phyloP scores from a whole-genome alignment of 1,139 yeast genomes.

The Kurtzmaniella quercitrusa region DNA sequence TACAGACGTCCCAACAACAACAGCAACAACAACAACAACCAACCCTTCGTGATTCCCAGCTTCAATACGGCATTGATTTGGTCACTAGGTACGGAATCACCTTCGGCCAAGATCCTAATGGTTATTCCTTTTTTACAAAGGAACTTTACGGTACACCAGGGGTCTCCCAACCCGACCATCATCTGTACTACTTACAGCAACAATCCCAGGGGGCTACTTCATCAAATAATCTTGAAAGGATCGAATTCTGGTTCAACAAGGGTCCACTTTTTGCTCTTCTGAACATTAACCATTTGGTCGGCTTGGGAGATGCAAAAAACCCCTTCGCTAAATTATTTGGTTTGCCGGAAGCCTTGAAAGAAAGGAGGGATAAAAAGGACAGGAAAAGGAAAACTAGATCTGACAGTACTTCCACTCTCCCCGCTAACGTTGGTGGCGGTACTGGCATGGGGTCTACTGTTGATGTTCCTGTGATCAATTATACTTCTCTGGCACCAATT shows the following conservation, averaged over 20 bases:
- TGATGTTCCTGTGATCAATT: conserved; percentile 24
- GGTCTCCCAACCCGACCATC: conserved; percentile 23
- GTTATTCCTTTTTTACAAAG: conserved; percentile 59
- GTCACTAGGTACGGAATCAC: conserved; percentile 68
- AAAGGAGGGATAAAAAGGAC: conserved; percentile 68
- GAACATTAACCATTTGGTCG: conserved; percentile 67
- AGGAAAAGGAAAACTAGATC: conserved; percentile 49
- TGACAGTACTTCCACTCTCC: conserved; percentile 11
- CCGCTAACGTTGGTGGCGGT: conserved; percentile 18
- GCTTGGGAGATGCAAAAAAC: conserved; percentile 70
- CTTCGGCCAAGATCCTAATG: conserved; percentile 64
- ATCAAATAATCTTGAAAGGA: conserved; percentile 46
- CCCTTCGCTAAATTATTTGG: conserved; percentile 73
- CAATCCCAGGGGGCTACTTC: conserved; percentile 8
- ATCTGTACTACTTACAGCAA: conserved; percentile 30
- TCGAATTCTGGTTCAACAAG: conserved; percentile 72
- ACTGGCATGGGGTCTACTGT: conserved; percentile 10
- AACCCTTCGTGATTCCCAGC: conserved; percentile 35
- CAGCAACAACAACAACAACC: neutral
- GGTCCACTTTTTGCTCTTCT: conserved; percentile 73
- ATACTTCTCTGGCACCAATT: neutral
- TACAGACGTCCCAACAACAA: neutral
- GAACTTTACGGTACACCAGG: conserved; percentile 42
- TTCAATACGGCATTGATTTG: conserved; percentile 55
- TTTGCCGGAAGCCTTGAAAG: conserved; percentile 66